These are phyloP conservation scores for Leptographium galeiforme DNA, from an alignment of 2,329 filamentous ascomycete genomes.

Conservation along the genomic window DNA sequence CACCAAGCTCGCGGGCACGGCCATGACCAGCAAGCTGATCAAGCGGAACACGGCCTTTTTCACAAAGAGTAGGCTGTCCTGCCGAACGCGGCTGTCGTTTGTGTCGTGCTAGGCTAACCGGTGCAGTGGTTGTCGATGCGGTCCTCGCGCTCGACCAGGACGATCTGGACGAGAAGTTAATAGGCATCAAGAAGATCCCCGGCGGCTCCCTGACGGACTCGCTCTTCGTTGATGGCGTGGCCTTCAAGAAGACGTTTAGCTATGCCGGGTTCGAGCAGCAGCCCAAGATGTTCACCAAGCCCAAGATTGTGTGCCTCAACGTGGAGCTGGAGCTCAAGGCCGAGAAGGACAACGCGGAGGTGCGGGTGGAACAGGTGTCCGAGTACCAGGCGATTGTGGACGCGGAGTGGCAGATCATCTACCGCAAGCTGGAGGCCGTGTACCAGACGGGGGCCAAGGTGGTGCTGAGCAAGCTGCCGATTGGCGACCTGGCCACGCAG, in stretches of 20 bases:
- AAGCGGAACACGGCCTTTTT: conserved; percentile 96
- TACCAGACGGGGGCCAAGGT: conserved; percentile 94
- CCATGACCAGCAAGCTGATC: conserved; percentile 99
- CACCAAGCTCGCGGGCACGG: conserved; percentile 77
- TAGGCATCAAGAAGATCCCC: conserved; percentile 96
- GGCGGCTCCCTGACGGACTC: conserved; percentile 94
- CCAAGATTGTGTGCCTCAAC: conserved; percentile 94
- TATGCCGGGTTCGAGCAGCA: conserved; percentile 99
- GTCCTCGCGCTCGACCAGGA: conserved; percentile 92
- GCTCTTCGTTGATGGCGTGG: conserved; percentile 92
- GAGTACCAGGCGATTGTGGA: conserved; percentile 99
- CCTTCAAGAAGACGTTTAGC: conserved; percentile 99
- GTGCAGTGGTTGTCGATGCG: conserved; percentile 80
- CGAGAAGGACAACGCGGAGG: conserved; percentile 98
- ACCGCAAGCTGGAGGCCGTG: conserved; percentile 94
- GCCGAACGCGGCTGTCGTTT: background rate
- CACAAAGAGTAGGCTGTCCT: conserved; percentile 65
- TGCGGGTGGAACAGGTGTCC: conserved; percentile 93
- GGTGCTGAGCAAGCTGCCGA: conserved; percentile 90
- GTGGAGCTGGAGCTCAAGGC: conserved; percentile 97
- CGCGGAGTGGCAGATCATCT: conserved; percentile 99
- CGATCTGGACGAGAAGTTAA: conserved; percentile 93
- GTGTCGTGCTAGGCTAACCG: conserved; percentile 19
- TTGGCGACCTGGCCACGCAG: conserved; percentile 94
- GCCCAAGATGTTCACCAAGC: conserved; percentile 86